Percentiles rank a stretch among this genome's conserved stretches.
phyloP scores from a whole-genome alignment of 169 alveolate genomes.

The Amoebophrya sp. region DNA sequence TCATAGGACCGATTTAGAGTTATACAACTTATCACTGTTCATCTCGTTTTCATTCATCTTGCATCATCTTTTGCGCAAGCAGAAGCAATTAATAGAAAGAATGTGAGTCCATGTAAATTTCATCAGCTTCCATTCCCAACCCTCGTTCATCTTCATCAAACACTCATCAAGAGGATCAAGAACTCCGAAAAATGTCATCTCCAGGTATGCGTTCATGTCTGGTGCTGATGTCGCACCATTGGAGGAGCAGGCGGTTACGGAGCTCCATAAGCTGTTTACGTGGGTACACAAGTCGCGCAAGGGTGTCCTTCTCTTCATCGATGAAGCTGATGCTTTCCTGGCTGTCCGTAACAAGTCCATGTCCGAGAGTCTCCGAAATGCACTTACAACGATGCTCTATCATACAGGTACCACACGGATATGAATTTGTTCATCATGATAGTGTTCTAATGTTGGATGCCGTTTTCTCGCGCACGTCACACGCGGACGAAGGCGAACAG shows the following conservation, averaged over 20 bases:
- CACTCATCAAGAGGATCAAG: no score
- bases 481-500: no score
- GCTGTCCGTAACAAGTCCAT: slow-evolving; percentile 70
- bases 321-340: slow-evolving; percentile 89
- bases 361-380: slow-evolving; percentile 81
- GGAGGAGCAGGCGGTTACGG: slow-evolving; percentile 82
- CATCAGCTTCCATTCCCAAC: no score
- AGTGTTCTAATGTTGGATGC: background rate
- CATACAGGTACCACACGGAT: slow-evolving; percentile 59
- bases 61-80: no score
- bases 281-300: slow-evolving; percentile 78
- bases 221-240: slow-evolving; percentile 94
- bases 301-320: slow-evolving; percentile 83
- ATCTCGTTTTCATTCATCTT: no score
- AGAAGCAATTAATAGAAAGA: no score
- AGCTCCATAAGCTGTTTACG: slow-evolving; percentile 83
- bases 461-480: background rate
- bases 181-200: slow-evolving; percentile 60
- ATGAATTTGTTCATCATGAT: background rate
- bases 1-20: background rate
- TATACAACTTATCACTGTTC: no score
- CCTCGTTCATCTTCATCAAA: no score
- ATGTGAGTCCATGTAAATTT: no score
- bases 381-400: slow-evolving; percentile 69
- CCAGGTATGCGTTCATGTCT: slow-evolving; percentile 76